phyloP scores from a whole-genome alignment of 106 monocot species.

The Alisma plantagoaquatica region DNA sequence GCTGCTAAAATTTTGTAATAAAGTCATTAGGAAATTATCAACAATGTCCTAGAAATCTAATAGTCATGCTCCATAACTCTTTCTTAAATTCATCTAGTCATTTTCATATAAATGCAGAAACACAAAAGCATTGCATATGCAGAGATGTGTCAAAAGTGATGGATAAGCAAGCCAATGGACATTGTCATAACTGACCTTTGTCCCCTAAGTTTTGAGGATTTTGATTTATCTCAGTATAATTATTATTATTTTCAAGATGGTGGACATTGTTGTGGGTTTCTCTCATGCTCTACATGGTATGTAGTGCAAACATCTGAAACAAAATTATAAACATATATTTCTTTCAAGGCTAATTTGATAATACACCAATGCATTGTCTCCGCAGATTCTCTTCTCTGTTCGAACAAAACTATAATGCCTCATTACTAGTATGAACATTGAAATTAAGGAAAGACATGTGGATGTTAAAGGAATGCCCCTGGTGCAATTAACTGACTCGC shows the following conservation, averaged over 20 bases:
- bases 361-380: no score
- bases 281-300: slow-evolving; percentile 55
- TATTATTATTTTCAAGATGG: slow-evolving; percentile 32
- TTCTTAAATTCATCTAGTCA: no score
- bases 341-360: no score
- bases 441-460: slow-evolving; percentile 60
- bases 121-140: no score
- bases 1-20: no score
- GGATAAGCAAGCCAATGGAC: no score
- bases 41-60: no score
- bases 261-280: slow-evolving; percentile 61
- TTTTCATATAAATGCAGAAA: no score
- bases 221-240: neutral
- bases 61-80: no score
- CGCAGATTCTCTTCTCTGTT: slow-evolving; percentile 50
- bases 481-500: slow-evolving; percentile 55
- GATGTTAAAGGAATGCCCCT: slow-evolving; percentile 78
- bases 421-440: slow-evolving; percentile 51
- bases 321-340: no score
- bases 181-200: neutral
- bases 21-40: no score
- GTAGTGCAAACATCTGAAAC: slow-evolving; percentile 2
- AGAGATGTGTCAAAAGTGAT: no score
- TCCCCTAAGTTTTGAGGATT: neutral
- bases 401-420: slow-evolving; percentile 64